These are phyloP conservation scores for Tylopilus sp. DNA, from an alignment of 768 basidiomycete species.

Conservation along the genomic window DNA sequence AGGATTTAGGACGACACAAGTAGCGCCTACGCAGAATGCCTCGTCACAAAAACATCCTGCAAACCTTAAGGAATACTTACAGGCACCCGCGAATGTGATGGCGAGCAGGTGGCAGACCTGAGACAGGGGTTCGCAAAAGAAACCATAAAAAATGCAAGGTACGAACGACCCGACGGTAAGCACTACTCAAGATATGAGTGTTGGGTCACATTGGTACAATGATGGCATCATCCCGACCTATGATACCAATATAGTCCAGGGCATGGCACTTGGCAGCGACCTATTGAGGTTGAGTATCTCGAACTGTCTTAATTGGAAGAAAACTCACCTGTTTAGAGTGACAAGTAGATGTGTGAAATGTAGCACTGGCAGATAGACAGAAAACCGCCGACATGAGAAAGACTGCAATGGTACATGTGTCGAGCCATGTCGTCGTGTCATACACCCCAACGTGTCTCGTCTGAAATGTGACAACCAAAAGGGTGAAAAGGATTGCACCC, in stretches of 20 bases:
- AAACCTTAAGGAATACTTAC: slow-evolving; percentile 39
- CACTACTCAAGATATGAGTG: slow-evolving; percentile 31
- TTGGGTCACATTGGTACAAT: neutral
- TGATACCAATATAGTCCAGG: slow-evolving; percentile 80
- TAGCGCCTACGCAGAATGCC: slow-evolving; percentile 44
- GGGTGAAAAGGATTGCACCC: slow-evolving; percentile 60
- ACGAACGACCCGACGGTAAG: slow-evolving; percentile 78
- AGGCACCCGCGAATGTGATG: slow-evolving; percentile 52
- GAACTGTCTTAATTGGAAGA: neutral
- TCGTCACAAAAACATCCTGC: neutral
- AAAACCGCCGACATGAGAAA: slow-evolving; percentile 72
- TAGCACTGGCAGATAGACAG: slow-evolving; percentile 68
- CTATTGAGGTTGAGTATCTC: slow-evolving; percentile 33
- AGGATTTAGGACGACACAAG: slow-evolving; percentile 76
- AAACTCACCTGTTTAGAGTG: slow-evolving; percentile 65
- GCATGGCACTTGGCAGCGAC: slow-evolving; percentile 58
- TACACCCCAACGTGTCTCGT: slow-evolving; percentile 48
- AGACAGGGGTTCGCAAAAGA: slow-evolving; percentile 58
- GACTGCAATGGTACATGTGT: slow-evolving; percentile 54
- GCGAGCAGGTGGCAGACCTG: slow-evolving; percentile 53
- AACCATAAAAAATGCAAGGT: slow-evolving; percentile 75
- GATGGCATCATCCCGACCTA: slow-evolving; percentile 37
- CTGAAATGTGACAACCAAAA: slow-evolving; percentile 53
- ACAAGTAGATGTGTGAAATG: slow-evolving; percentile 69
- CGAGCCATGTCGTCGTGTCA: slow-evolving; percentile 55